Evolutionary conservation across 345 rosid genomes (phyloP).

Genomic region (Bretschneidera sinensis): DNA sequence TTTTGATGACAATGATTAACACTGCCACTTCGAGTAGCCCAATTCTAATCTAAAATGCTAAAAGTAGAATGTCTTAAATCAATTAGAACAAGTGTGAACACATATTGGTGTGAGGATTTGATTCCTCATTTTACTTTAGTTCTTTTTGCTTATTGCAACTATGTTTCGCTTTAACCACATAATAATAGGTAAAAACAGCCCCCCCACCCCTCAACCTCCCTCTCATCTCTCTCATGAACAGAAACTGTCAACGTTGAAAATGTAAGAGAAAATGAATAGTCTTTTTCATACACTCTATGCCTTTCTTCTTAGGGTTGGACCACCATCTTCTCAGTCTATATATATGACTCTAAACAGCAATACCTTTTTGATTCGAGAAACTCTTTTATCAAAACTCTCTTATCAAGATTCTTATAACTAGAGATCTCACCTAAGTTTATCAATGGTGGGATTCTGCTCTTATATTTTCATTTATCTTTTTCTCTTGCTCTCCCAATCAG

Average conservation of each 20-base stretch:
- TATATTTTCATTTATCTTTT: not conserved
- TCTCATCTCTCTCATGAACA: not conserved
- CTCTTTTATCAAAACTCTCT: too few relatives aligned
- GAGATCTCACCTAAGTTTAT: slow-evolving; percentile 7
- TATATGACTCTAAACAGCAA: slow-evolving; percentile 12
- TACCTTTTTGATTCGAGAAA: slow-evolving; percentile 6
- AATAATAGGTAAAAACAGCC: too few relatives aligned
- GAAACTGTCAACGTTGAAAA: slow-evolving; percentile 17
- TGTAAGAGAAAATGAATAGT: slow-evolving; percentile 24
- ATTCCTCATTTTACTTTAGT: not conserved
- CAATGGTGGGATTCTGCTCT: slow-evolving; percentile 27
- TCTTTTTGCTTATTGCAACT: too few relatives aligned
- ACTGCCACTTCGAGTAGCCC: not conserved
- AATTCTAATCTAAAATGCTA: too few relatives aligned
- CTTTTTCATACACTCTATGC: slow-evolving; percentile 38
- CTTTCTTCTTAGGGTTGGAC: slow-evolving; percentile 44
- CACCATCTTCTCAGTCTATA: slow-evolving; percentile 35
- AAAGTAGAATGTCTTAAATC: too few relatives aligned
- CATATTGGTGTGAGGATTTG: not conserved
- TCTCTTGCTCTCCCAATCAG: not conserved
- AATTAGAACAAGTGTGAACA: too few relatives aligned
- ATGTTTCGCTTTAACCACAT: too few relatives aligned
- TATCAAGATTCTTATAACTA: slow-evolving; percentile 6
- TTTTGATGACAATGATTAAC: not conserved
- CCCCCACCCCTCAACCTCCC: not conserved